Conservation (phyloP, 805 yeast genomes). For the Saccharomycopsis sp. region DNA sequence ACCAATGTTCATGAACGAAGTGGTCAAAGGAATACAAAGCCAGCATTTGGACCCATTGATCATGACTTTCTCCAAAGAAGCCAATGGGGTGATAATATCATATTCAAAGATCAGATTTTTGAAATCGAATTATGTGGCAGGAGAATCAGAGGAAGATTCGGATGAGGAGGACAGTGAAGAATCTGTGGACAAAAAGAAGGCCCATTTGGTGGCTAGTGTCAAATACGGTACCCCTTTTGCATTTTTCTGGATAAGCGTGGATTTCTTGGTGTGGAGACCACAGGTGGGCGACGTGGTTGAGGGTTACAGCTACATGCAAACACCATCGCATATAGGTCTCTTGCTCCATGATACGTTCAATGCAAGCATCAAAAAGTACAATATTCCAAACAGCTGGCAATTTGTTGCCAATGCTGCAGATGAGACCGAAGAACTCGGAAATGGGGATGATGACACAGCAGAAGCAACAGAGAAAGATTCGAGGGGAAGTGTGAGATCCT, state of each 20-base stretch:
- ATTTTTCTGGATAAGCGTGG: conserved; percentile 80
- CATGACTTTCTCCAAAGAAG: conserved; percentile 69
- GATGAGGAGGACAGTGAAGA: conserved; percentile 29
- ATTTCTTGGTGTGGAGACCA: conserved; percentile 85
- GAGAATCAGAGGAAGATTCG: conserved; percentile 31
- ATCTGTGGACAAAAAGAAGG: background rate
- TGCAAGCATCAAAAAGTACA: conserved; percentile 79
- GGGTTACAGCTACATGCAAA: conserved; percentile 86
- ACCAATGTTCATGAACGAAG: conserved; percentile 64
- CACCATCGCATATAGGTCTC: conserved; percentile 91
- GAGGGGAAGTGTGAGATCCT: conserved; percentile 36
- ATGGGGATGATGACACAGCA: conserved; percentile 5
- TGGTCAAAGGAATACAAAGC: conserved; percentile 70
- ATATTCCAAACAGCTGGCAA: conserved; percentile 81
- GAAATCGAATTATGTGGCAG: conserved; percentile 34
- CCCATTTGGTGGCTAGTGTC: conserved; percentile 51
- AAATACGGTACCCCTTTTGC: conserved; percentile 81
- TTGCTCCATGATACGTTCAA: conserved; percentile 90
- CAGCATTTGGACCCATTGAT: conserved; percentile 89
- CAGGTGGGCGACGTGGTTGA: conserved; percentile 78
- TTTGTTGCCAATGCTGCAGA: conserved; percentile 77
- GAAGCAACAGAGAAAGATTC: background rate
- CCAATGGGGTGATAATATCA: conserved; percentile 78
- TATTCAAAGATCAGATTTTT: conserved; percentile 51
- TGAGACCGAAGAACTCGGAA: conserved; percentile 55